Evolutionary conservation across 805 yeast species (phyloP).

Genomic region (Hagleromyces aurorensis): DNA sequence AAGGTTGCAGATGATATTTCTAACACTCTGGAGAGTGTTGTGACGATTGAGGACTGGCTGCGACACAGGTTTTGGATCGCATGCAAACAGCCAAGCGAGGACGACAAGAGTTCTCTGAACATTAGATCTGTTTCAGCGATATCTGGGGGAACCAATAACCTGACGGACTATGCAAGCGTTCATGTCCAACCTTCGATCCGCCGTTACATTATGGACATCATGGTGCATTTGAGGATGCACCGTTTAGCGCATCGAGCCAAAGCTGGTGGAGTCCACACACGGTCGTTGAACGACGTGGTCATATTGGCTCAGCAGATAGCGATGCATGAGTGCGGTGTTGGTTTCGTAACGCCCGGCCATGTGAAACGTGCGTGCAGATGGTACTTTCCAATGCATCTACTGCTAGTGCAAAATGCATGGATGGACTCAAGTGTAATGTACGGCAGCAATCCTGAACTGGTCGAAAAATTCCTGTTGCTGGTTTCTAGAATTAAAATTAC

Average conservation of each 20-base stretch:
- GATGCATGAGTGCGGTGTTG: constrained; percentile 22
- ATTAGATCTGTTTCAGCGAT: constrained; percentile 1
- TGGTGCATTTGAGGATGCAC: constrained; percentile 48
- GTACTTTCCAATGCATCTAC: constrained; percentile 47
- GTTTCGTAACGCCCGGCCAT: constrained; percentile 44
- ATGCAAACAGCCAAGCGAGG: constrained; percentile 11
- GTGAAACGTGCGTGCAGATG: constrained; percentile 42
- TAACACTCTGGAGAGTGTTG: constrained; percentile 4
- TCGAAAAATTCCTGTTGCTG: constrained; percentile 20
- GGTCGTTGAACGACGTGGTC: constrained; percentile 39
- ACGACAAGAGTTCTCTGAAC: no score
- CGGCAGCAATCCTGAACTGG: constrained; percentile 24
- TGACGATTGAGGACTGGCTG: constrained; percentile 24
- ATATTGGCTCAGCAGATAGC: constrained; percentile 36
- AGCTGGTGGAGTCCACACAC: constrained; percentile 45
- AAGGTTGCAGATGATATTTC: constrained; percentile 1
- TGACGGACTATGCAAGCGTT: constrained; percentile 18
- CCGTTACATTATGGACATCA: constrained; percentile 51
- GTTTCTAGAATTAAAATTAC: constrained; percentile 14
- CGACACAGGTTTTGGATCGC: constrained; percentile 37
- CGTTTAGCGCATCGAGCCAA: constrained; percentile 37
- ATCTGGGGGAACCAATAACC: constrained; percentile 1
- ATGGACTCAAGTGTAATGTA: constrained; percentile 26
- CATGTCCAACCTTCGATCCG: constrained; percentile 39
- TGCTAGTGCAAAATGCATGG: constrained; percentile 33